Conservation (phyloP, 2,329 filamentous ascomycete genomes). For the Dendrostoma leiphaemia region DNA sequence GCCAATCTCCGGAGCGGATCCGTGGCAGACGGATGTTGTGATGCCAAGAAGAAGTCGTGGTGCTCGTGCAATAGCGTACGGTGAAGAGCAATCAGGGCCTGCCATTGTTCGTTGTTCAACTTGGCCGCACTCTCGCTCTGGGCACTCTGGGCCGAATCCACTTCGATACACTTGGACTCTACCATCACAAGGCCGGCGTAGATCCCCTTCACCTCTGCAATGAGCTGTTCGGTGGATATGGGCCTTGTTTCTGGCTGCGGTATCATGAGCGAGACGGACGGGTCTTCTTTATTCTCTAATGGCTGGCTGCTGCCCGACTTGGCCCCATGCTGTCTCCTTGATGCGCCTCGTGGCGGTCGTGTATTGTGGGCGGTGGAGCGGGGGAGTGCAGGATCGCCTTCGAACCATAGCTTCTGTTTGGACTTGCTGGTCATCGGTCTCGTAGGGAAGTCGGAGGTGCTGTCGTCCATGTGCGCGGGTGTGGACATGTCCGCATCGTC, state of each 20-base stretch:
- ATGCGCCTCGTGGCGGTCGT: background rate
- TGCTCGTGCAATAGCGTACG: constrained; percentile 78
- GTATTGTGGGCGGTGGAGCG: background rate
- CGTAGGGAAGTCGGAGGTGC: constrained; percentile 2
- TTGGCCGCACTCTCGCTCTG: constrained; percentile 40
- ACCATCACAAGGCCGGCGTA: constrained; percentile 84
- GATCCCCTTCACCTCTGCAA: constrained; percentile 78
- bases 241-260: constrained; percentile 62
- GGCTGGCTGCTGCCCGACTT: background rate
- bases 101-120: constrained; percentile 71
- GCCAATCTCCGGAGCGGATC: constrained; percentile 66
- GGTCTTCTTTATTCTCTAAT: constrained; percentile 17
- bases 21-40: constrained; percentile 78
- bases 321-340: background rate
- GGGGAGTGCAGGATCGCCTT: constrained; percentile 3
- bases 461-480: background rate
- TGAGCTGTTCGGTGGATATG: constrained; percentile 75
- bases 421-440: background rate
- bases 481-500: background rate
- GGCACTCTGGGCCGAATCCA: constrained; percentile 62
- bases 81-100: constrained; percentile 79
- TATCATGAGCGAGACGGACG: constrained; percentile 20
- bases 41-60: constrained; percentile 83
- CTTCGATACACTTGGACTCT: constrained; percentile 82
- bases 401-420: constrained; percentile 12